These are phyloP conservation scores for Nannochloropsis oceanica DNA, from an alignment of 108 stramenopile species.

Conservation along the genomic window DNA sequence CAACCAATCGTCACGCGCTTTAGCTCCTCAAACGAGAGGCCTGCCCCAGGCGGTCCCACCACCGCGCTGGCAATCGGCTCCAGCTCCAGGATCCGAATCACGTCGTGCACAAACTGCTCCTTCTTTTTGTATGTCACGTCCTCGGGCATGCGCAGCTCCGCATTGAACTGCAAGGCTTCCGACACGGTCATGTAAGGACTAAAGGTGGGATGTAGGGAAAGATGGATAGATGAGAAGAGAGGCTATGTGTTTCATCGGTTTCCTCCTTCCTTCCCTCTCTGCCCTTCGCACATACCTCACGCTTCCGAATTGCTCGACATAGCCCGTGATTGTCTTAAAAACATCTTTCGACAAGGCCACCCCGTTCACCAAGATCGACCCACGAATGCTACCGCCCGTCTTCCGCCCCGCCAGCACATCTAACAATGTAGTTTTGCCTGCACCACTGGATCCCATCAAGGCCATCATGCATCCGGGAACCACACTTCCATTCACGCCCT, in stretches of 20 bases:
- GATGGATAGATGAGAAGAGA: neutral
- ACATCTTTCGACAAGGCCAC: conserved; percentile 41
- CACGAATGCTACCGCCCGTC: conserved; percentile 52
- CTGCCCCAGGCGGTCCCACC: conserved; percentile 45
- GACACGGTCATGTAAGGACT: conserved; percentile 45
- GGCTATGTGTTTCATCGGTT: neutral
- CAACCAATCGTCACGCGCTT: conserved; percentile 55
- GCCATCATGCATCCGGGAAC: conserved; percentile 27
- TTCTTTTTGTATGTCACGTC: neutral
- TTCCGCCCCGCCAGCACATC: conserved; percentile 40
- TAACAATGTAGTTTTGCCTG: conserved; percentile 34
- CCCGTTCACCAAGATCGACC: conserved; percentile 67
- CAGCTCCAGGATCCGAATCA: conserved; percentile 56
- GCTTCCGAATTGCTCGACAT: conserved; percentile 20
- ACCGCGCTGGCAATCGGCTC: conserved; percentile 38
- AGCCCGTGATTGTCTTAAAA: conserved; percentile 15
- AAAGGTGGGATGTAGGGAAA: neutral
- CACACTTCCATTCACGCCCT: conserved; percentile 20
- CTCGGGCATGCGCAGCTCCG: conserved; percentile 52
- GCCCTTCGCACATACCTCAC: neutral
- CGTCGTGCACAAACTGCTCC: conserved; percentile 45
- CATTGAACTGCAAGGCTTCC: conserved; percentile 66
- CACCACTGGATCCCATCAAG: conserved; percentile 34
- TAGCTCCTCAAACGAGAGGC: conserved; percentile 52
- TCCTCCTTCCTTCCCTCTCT: neutral